Percentiles rank a stretch among this genome's conserved stretches.
Conservation (phyloP, 2,329 filamentous ascomycete species). For the Ascocoryne sarcoides region DNA sequence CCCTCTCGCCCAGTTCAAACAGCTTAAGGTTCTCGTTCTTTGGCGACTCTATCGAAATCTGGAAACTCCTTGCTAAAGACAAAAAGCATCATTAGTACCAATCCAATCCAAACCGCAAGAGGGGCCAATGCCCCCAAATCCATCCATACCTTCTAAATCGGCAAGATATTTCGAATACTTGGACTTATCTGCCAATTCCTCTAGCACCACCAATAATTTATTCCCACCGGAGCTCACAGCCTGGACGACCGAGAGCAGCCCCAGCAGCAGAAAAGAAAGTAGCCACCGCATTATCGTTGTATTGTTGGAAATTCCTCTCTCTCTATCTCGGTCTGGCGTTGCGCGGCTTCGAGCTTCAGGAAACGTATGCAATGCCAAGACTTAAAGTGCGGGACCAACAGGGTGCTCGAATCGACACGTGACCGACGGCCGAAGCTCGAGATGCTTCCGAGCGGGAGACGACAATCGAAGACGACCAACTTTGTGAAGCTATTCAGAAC, state of each 20-base stretch:
- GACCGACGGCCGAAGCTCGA: constrained; percentile 1
- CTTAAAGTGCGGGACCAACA: constrained; percentile 4
- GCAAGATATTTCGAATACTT: constrained; percentile 75
- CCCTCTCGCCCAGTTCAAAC: constrained; percentile 78
- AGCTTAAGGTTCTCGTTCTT: constrained; percentile 70
- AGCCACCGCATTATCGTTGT: constrained; percentile 59
- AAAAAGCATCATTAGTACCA: constrained; percentile 12
- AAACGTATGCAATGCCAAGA: constrained; percentile 30
- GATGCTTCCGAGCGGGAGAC: not conserved
- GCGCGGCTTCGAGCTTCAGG: constrained; percentile 26
- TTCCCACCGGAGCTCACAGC: constrained; percentile 72
- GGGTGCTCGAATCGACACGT: constrained; percentile 5
- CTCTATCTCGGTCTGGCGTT: constrained; percentile 6
- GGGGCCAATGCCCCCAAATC: not conserved
- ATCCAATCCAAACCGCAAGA: not conserved
- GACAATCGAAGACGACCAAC: constrained; percentile 1
- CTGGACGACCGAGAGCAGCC: constrained; percentile 57
- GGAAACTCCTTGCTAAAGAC: constrained; percentile 66
- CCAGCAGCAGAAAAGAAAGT: constrained; percentile 59
- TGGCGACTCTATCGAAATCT: constrained; percentile 72
- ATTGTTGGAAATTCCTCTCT: constrained; percentile 11
- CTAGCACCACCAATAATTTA: constrained; percentile 76
- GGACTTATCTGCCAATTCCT: constrained; percentile 71
- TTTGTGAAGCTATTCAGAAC: too few relatives aligned
- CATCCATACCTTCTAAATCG: constrained; percentile 55